phyloP scores from a whole-genome alignment of 1,284 basidiomycete genomes.

The Amylostereum areolatum region DNA sequence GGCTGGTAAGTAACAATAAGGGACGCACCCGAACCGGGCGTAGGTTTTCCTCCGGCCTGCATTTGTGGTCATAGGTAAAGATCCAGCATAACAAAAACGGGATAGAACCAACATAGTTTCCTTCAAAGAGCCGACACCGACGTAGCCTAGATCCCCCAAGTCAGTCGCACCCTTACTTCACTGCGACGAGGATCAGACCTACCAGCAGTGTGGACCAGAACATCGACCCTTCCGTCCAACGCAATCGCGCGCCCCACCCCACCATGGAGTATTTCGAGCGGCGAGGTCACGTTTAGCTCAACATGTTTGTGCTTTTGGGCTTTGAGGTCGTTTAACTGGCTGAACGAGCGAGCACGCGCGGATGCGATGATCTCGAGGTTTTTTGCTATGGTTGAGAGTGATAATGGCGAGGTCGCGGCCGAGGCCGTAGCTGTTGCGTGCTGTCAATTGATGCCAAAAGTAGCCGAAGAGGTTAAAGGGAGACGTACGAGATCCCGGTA shows the following conservation, averaged over 20 bases:
- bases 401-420: slow-evolving; percentile 6
- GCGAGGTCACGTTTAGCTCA: slow-evolving; percentile 9
- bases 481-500: slow-evolving; percentile 20
- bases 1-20: not conserved
- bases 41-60: slow-evolving; percentile 24
- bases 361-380: slow-evolving; percentile 15
- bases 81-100: not conserved
- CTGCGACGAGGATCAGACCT: not conserved
- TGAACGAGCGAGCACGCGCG: slow-evolving; percentile 5
- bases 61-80: slow-evolving; percentile 6
- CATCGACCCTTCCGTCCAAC: not conserved
- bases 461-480: not conserved
- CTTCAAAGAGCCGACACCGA: slow-evolving; percentile 10
- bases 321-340: slow-evolving; percentile 5
- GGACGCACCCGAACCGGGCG: slow-evolving; percentile 26
- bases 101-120: slow-evolving; percentile 9
- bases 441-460: not conserved
- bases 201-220: not conserved
- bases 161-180: not conserved
- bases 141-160: slow-evolving; percentile 11
- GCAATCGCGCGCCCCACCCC: not conserved
- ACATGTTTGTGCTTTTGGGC: slow-evolving; percentile 9
- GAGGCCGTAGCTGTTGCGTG: not conserved
- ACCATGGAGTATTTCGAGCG: not conserved
- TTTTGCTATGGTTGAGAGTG: slow-evolving; percentile 8